Base-by-base conservation (phyloP, 495 filamentous ascomycete species). In the Darksidea phi region DNA sequence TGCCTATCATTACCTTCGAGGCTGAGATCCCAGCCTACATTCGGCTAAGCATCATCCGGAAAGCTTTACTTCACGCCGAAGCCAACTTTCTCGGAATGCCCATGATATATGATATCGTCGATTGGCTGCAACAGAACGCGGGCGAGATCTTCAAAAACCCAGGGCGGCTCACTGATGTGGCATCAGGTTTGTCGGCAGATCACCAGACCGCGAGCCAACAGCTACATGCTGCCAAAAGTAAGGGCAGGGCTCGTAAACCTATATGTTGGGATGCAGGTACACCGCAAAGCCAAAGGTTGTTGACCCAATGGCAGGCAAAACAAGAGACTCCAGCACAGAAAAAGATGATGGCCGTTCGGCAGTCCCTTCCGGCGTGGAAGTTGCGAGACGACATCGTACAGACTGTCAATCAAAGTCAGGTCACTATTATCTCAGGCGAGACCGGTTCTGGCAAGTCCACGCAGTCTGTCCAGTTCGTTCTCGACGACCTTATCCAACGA, bases 371-470 rank as follows among this genome's bases (percentile, higher is more conserved):
- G 0, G 95, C 94, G 3, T 98, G 94, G 94, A 83, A 85, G 59
- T 82, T 89, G 36, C 86, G 82, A 72, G 84, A 91, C 36, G 76
- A 81, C 10, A 89, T 98, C 25, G 80, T 97, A 24, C 67, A 79
- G 12, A 84, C 88, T 2, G 86, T 97, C 18, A 81, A 80, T 32
- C 69, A 76, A 4, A 82, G 90, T 68, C 91, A 95, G 72, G 89
- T 97, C 20, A 93, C 88, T 3, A 97, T 98, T 62, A 95, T 98
- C 52, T 93, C 91, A 25, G 94, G 94, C 64, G 94, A 97, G 74
- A 98, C 94, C 6, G 94, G 94, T 54, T 95, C 89, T 43, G 94
- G 94, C 67, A 98, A 98, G 72, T 96, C 91, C 54, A 98, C 94
- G 0, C 94, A 98, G 72, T 90, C 90, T 12, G 94, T 97, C 3